Base-by-base conservation (phyloP, 2,329 filamentous ascomycete species). In the Piedraia hortae region DNA sequence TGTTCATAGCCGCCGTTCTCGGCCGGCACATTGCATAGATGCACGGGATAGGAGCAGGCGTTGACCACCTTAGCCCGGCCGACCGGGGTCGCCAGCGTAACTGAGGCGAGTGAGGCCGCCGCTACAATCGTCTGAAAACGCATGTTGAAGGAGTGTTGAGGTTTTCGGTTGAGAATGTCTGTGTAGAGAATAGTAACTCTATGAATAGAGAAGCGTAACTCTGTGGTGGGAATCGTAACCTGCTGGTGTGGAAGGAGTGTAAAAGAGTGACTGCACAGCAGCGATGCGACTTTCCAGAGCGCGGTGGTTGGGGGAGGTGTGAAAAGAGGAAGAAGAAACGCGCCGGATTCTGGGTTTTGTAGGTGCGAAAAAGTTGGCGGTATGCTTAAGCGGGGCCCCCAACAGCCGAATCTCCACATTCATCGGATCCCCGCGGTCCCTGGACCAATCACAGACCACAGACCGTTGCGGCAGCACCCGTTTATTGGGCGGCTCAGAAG, bases 261-360 rank as follows among this genome's bases (percentile, higher is more conserved):
- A n/a, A n/a, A n/a, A n/a, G n/a, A n/a, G n/a, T n/a, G n/a, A 42
- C 39, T 37, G 39, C 38, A 34, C 38, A 38, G 39, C 39, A 41
- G 38, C 22, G 20, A 27, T 30, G 30, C 28, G 26, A 33, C 32
- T 35, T 36, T 33, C 34, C 33, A 33, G 31, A 38, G 36, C 33
- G 33, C 26, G 24, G 28, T 22, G 24, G 27, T 30, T 26, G 28
- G 28, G 27, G 28, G 33, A 32, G 31, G n/a, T n/a, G n/a, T n/a
- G n/a, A n/a, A n/a, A n/a, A n/a, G n/a, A n/a, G n/a, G 16, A 10
- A 17, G 16, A 17, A 10, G 16, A 17, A 10, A 17, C 10, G 16
- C 16, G 16, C 7, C 7, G 16, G 16, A 7, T 17, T 17, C 7
- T 7, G 10, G 16, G 16, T 10, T 17, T 17, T 17, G 10, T 17